Percentiles rank a stretch among this genome's conserved stretches.
Evolutionary conservation across 2,329 filamentous ascomycete species (phyloP).

Genomic region (Epichloe scottii): DNA sequence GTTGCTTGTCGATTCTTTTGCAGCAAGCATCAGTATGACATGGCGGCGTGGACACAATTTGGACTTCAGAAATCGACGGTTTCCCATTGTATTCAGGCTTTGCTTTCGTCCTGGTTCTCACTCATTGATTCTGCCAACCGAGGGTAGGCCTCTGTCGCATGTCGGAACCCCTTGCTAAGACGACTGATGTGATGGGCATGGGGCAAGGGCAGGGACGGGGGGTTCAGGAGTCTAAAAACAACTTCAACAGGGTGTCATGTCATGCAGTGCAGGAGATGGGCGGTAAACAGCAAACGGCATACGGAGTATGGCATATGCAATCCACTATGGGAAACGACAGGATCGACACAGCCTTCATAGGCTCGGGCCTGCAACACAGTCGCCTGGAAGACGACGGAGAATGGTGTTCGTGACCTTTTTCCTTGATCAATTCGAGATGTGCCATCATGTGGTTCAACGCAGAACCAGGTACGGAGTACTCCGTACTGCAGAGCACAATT

Average conservation of each 20-base stretch:
- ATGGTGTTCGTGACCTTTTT: neutral
- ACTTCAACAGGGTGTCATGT: neutral
- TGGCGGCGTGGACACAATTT: neutral
- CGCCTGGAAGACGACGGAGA: too few species aligned
- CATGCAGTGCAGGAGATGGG: neutral
- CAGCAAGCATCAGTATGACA: neutral
- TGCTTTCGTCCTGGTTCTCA: neutral
- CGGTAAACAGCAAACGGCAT: neutral
- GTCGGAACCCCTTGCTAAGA: neutral
- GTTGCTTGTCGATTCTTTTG: too few species aligned
- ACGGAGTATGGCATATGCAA: neutral
- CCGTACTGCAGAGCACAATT: neutral
- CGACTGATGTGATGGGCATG: neutral
- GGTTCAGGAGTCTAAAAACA: neutral
- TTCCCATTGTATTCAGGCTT: neutral
- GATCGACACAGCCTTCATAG: neutral
- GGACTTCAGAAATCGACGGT: neutral
- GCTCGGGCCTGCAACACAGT: neutral
- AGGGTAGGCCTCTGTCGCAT: neutral
- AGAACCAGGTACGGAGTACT: neutral
- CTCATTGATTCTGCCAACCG: neutral
- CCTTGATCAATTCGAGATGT: neutral
- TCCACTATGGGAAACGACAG: neutral
- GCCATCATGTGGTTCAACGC: neutral
- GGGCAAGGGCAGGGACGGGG: neutral